Evolutionary conservation across 495 filamentous ascomycete species (phyloP).

Genomic region (Penicillium flavigenum): DNA sequence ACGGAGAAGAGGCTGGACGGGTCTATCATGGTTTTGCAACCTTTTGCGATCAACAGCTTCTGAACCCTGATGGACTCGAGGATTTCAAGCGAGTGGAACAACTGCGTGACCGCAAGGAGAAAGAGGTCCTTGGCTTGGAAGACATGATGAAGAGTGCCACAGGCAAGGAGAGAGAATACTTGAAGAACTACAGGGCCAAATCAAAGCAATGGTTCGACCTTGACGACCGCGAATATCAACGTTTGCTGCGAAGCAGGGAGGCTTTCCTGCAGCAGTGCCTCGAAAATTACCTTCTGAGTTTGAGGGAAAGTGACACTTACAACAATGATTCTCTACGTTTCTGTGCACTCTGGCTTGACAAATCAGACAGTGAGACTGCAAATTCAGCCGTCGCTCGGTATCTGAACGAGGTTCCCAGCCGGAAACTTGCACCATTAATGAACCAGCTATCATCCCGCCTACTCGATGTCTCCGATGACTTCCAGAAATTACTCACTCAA

Average conservation of each 20-base stretch:
- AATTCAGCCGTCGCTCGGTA: constrained; percentile 73
- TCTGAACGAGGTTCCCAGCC: constrained; percentile 71
- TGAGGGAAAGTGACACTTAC: constrained; percentile 80
- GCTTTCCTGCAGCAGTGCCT: constrained; percentile 82
- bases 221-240: constrained; percentile 81
- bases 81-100: constrained; percentile 80
- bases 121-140: constrained; percentile 68
- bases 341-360: constrained; percentile 89
- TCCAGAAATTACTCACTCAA: constrained; percentile 70
- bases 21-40: constrained; percentile 93
- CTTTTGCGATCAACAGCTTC: constrained; percentile 91
- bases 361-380: constrained; percentile 65
- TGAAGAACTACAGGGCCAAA: constrained; percentile 52
- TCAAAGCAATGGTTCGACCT: constrained; percentile 87
- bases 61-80: constrained; percentile 78
- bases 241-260: constrained; percentile 69
- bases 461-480: constrained; percentile 62
- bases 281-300: constrained; percentile 88
- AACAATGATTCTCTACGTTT: constrained; percentile 93
- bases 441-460: constrained; percentile 93
- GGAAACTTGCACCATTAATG: constrained; percentile 91
- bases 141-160: constrained; percentile 52
- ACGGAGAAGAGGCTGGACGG: constrained; percentile 74
- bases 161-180: constrained; percentile 50
- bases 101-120: constrained; percentile 75